Base-by-base conservation (phyloP, 257 asterid species). In the Dorcoceras hygrometricum region DNA sequence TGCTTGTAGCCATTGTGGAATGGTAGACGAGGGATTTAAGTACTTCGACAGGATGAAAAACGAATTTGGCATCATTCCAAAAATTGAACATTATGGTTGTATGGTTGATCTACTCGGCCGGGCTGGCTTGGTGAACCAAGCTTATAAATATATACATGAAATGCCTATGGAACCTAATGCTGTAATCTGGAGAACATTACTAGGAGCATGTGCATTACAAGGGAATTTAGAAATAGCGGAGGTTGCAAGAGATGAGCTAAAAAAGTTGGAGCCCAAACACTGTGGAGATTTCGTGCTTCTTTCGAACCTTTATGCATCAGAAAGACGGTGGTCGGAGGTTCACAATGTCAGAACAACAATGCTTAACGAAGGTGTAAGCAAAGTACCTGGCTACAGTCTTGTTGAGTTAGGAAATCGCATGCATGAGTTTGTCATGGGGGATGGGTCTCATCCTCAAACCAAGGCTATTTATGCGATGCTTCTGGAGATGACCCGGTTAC, bases 1-100 rank as follows among this genome's bases (percentile, higher is more conserved):
- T 66, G 97, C 97, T 16, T 90, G 97, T 63, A 90, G 97, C 67
- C 95, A 90, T 73, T 87, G 95, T 50, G 95, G 97, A 11, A 71
- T 87, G 86, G 89, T 84, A 67, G 87, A 87, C 24, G 82, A 86
- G 69, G 95, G 91, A 60, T 87, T 84, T 55, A 66, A 78, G 26
- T 82, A 87, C 68, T 85, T 90, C 3, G 79, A 84, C 20, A 87
- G 71, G 78, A 87, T 90, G 97, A 55, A 68, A 24, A 65, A 69
- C 31, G 80, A 69, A 50, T 90, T 71, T 36, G 68, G 74, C 8
- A 79, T 89, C 19, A 82, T 76, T 56, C 91, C 96, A 19, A 85
- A 82, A 79, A 85, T 89, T 34, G 97, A 90, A 34, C 97, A 90
- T 61, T 80, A 84, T 34, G 97, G 97, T 26, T 87, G 97, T 73